phyloP scores from a whole-genome alignment of 768 basidiomycete species.

The Leccinum imitatum region DNA sequence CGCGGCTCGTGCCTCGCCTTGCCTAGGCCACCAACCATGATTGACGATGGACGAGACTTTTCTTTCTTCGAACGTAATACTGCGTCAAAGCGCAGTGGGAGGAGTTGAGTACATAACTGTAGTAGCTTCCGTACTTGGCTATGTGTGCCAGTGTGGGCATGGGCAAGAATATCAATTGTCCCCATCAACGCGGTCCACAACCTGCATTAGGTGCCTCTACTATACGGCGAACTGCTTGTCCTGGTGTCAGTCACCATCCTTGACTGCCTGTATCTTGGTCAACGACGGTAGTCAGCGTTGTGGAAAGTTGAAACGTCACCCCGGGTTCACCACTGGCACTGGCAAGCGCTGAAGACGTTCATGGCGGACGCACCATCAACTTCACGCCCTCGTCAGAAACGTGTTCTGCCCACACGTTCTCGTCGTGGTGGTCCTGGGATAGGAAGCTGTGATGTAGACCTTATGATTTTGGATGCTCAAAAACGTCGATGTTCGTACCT shows the following conservation, averaged over 20 bases:
- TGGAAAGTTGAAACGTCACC: conserved; percentile 10
- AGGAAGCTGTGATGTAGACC: conserved; percentile 75
- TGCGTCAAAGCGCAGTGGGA: neutral
- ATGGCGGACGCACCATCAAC: conserved; percentile 37
- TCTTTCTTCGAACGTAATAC: neutral
- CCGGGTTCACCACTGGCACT: conserved; percentile 1
- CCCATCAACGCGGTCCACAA: conserved; percentile 11
- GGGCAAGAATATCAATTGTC: neutral
- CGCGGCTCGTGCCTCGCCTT: too few relatives aligned
- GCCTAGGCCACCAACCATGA: too few relatives aligned
- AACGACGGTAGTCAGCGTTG: conserved; percentile 7
- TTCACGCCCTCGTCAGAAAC: conserved; percentile 58
- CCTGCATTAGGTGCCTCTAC: conserved; percentile 7
- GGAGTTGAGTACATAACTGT: neutral
- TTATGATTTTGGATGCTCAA: conserved; percentile 81
- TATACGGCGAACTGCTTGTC: conserved; percentile 8
- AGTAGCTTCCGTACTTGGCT: neutral
- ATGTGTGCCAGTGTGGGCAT: neutral
- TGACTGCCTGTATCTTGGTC: neutral
- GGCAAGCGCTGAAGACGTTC: conserved; percentile 15
- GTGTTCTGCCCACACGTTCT: conserved; percentile 79
- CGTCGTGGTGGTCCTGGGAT: conserved; percentile 80
- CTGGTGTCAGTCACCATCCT: conserved; percentile 5
- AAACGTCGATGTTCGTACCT: conserved; percentile 66
- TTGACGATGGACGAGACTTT: too few relatives aligned